These are phyloP conservation scores for Populus ilicifolia DNA, from an alignment of 345 rosid species.

Conservation along the genomic window DNA sequence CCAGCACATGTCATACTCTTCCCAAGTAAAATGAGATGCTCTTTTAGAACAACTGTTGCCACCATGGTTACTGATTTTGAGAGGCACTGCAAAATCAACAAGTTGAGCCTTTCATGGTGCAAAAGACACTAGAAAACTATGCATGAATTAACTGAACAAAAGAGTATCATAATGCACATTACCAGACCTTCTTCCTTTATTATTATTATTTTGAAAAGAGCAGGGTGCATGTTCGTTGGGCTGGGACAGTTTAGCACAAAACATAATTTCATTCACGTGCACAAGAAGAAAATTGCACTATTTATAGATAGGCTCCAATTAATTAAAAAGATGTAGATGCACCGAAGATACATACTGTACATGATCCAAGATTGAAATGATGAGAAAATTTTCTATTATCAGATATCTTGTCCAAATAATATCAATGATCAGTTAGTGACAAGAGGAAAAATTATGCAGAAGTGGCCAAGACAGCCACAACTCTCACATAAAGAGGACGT, in stretches of 20 bases:
- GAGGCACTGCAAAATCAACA: slow-evolving; percentile 62
- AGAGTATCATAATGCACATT: not conserved
- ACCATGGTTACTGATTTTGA: slow-evolving; percentile 78
- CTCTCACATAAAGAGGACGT: not conserved
- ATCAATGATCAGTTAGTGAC: not conserved
- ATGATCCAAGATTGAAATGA: too few species aligned
- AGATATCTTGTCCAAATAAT: not conserved
- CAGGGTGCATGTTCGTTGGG: not conserved
- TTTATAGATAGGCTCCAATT: not conserved
- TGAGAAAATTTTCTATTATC: not conserved
- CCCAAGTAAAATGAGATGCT: slow-evolving; percentile 80
- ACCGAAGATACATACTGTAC: not conserved
- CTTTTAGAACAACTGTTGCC: slow-evolving; percentile 78
- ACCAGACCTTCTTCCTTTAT: too few species aligned
- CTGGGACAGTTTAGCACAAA: not conserved
- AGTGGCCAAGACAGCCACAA: not conserved
- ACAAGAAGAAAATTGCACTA: not conserved
- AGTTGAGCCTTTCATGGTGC: not conserved
- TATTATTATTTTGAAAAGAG: too few species aligned
- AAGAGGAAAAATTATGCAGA: not conserved
- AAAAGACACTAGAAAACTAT: not conserved
- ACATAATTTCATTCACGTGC: too few species aligned
- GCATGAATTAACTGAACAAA: not conserved
- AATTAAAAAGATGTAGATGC: not conserved
- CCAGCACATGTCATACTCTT: slow-evolving; percentile 91